phyloP scores from a whole-genome alignment of 2,329 filamentous ascomycete species.

The Talaromyces sp. region DNA sequence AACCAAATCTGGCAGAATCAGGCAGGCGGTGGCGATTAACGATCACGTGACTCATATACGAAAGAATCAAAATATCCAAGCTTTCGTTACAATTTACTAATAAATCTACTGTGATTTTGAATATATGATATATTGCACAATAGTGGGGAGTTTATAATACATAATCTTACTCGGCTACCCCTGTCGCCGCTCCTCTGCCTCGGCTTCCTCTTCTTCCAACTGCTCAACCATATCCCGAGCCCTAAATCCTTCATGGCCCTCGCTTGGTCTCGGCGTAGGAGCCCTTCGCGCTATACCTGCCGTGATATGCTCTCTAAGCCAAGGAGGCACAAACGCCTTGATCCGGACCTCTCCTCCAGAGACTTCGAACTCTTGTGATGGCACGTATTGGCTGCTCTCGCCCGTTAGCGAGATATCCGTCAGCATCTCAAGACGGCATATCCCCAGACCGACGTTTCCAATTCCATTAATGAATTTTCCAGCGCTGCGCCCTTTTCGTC shows the following conservation, averaged over 20 bases:
- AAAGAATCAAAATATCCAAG: background rate
- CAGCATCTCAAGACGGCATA: slow-evolving; percentile 89
- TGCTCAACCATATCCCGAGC: slow-evolving; percentile 34
- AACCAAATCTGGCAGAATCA: background rate
- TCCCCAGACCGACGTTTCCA: slow-evolving; percentile 79
- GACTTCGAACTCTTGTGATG: slow-evolving; percentile 60
- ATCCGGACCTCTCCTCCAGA: slow-evolving; percentile 50
- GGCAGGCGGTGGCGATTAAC: background rate
- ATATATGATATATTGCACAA: background rate
- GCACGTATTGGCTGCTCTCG: slow-evolving; percentile 57
- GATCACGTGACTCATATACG: background rate
- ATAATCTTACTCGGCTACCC: background rate
- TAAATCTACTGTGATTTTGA: background rate
- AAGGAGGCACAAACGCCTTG: slow-evolving; percentile 80
- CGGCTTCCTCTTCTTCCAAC: slow-evolving; percentile 29
- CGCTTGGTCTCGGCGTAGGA: slow-evolving; percentile 12
- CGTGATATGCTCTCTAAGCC: slow-evolving; percentile 52
- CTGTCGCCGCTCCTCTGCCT: background rate
- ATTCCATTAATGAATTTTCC: slow-evolving; percentile 77
- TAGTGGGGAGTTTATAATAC: background rate
- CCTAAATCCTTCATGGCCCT: slow-evolving; percentile 26
- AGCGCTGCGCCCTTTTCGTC: slow-evolving; percentile 59
- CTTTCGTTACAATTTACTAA: background rate
- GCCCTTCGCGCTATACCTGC: slow-evolving; percentile 34
- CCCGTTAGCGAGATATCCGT: slow-evolving; percentile 71